Conservation (phyloP, 257 asterid genomes). For the Hygrophila difformis region DNA sequence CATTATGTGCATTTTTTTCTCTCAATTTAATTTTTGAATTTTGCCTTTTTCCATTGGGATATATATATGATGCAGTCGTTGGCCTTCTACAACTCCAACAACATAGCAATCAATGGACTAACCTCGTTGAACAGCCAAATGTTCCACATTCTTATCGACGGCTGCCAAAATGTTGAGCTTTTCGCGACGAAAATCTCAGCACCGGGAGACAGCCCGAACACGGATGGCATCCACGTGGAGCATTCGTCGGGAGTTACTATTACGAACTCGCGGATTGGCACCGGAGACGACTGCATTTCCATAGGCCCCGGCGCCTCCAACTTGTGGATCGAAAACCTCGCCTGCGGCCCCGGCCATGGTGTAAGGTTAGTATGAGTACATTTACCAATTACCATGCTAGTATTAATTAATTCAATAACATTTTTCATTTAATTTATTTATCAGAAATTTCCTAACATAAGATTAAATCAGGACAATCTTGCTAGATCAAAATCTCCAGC, state of each 20-base stretch:
- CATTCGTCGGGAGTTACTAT: slow-evolving; percentile 35
- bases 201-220: slow-evolving; percentile 50
- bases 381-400: too few relatives aligned
- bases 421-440: too few relatives aligned
- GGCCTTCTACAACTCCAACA: slow-evolving; percentile 44
- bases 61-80: slow-evolving; percentile 30
- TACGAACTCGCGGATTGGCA: slow-evolving; percentile 28
- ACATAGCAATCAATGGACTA: slow-evolving; percentile 35
- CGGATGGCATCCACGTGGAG: slow-evolving; percentile 53
- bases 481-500: too few relatives aligned
- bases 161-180: slow-evolving; percentile 28
- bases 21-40: too few relatives aligned
- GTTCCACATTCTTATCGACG: slow-evolving; percentile 47
- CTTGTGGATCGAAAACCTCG: slow-evolving; percentile 42
- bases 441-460: too few relatives aligned
- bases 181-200: slow-evolving; percentile 35
- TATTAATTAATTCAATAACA: too few relatives aligned
- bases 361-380: slow-evolving; percentile 30
- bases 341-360: slow-evolving; percentile 76
- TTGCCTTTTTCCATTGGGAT: background rate
- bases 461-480: too few relatives aligned
- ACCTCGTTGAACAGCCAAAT: slow-evolving; percentile 41
- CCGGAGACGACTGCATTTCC: slow-evolving; percentile 65
- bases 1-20: too few relatives aligned
- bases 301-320: slow-evolving; percentile 51